Evolutionary conservation across 176 grass and related monocot genomes (phyloP).

Genomic region (Oryza australiensis): DNA sequence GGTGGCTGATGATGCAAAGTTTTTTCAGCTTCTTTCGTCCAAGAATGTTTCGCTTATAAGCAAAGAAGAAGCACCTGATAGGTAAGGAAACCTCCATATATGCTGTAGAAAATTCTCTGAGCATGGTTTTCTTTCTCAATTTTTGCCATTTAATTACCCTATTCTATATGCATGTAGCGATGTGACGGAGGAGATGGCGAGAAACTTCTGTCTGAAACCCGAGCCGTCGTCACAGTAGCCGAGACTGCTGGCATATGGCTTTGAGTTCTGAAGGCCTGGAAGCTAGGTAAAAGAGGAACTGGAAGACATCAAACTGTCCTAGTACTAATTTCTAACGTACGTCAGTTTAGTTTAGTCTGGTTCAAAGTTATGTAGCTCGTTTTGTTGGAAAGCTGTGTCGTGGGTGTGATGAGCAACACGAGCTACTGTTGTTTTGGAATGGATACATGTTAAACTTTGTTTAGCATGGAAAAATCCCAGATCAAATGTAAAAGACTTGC

Average conservation of each 20-base stretch:
- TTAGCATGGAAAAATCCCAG: background rate
- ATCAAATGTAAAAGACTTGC: background rate
- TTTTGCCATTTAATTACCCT: background rate
- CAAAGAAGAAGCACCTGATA: constrained; percentile 92
- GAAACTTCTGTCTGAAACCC: constrained; percentile 37
- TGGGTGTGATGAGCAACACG: background rate
- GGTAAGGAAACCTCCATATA: constrained; percentile 37
- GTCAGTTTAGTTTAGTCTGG: background rate
- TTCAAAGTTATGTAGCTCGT: background rate
- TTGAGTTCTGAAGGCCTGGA: background rate
- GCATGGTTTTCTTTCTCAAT: background rate
- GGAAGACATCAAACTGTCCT: background rate
- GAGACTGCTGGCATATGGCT: background rate
- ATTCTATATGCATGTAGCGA: constrained; percentile 30
- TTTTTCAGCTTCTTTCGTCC: constrained; percentile 66
- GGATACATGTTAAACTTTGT: background rate
- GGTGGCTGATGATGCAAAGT: constrained; percentile 37
- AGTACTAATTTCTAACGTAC: background rate
- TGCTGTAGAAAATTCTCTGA: background rate
- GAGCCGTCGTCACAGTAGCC: constrained; percentile 40
- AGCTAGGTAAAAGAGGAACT: background rate
- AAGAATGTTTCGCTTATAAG: constrained; percentile 74
- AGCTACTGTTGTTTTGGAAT: background rate
- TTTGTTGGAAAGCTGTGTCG: background rate
- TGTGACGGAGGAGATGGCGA: constrained; percentile 51